A percentile compares a stretch with the other conserved stretches of the same genome.
Conservation (phyloP, 768 basidiomycete genomes). For the Mycena crocata region DNA sequence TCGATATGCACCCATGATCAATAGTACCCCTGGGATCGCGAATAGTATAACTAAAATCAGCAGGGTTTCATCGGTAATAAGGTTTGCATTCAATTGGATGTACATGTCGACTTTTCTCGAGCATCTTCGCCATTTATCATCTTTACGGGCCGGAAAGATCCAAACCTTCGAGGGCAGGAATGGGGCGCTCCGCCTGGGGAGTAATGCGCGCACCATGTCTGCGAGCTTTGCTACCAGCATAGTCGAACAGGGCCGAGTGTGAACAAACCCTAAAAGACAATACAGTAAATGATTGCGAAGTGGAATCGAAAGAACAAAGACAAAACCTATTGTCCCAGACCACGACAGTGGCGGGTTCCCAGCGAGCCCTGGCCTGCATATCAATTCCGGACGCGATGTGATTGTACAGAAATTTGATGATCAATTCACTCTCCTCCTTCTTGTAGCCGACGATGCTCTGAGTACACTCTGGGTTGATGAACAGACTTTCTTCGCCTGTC, state of each 20-base stretch:
- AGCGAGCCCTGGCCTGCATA: slow-evolving; percentile 60
- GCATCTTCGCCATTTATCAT: neutral
- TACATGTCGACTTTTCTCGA: no score
- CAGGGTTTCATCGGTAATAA: no score
- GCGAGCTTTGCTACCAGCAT: slow-evolving; percentile 45
- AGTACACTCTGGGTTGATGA: slow-evolving; percentile 68
- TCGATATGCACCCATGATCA: no score
- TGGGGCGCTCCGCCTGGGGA: slow-evolving; percentile 57
- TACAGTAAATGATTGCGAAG: neutral
- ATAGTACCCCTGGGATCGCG: no score
- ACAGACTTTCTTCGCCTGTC: slow-evolving; percentile 70
- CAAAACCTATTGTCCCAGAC: slow-evolving; percentile 58
- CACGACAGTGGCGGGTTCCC: slow-evolving; percentile 66
- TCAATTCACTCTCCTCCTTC: slow-evolving; percentile 63
- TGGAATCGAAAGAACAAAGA: slow-evolving; percentile 2
- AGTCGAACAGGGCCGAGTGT: slow-evolving; percentile 51
- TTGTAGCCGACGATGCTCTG: slow-evolving; percentile 66
- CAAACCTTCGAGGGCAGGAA: slow-evolving; percentile 39
- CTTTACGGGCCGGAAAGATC: slow-evolving; percentile 13
- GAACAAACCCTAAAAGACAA: slow-evolving; percentile 49
- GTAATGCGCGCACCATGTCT: slow-evolving; percentile 56
- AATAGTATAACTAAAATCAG: no score
- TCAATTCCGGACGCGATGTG: slow-evolving; percentile 62
- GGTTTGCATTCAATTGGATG: no score
- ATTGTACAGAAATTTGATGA: slow-evolving; percentile 66